Evolutionary conservation across 306 rosid genomes (phyloP).

Genomic region (Alnus glutinosa): DNA sequence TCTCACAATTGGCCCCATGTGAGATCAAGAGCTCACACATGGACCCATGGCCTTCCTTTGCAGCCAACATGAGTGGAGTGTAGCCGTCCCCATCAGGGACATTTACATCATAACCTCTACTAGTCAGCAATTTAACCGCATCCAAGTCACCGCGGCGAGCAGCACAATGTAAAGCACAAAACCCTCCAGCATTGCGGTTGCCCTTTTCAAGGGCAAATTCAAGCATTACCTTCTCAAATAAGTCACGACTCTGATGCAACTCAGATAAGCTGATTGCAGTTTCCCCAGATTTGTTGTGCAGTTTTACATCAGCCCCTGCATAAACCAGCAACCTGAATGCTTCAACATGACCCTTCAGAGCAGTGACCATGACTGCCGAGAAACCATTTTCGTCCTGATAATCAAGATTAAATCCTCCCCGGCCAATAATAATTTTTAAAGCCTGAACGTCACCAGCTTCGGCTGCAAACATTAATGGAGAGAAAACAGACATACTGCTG

Average conservation of each 20-base stretch:
- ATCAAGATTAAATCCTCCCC: constrained; percentile 62
- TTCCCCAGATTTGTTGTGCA: constrained; percentile 68
- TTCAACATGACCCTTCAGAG: constrained; percentile 70
- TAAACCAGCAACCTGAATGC: constrained; percentile 75
- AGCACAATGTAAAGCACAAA: constrained; percentile 86
- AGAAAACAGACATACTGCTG: constrained; percentile 54
- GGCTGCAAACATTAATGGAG: constrained; percentile 64
- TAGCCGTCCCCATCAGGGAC: constrained; percentile 72
- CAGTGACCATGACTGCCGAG: constrained; percentile 77
- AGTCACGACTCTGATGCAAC: constrained; percentile 53
- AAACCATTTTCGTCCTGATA: constrained; percentile 74
- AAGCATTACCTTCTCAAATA: constrained; percentile 86
- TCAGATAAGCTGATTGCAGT: constrained; percentile 67
- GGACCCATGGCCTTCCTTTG: constrained; percentile 77
- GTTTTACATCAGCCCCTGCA: constrained; percentile 86
- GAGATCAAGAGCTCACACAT: constrained; percentile 68
- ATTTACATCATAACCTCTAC: constrained; percentile 80
- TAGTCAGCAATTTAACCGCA: constrained; percentile 67
- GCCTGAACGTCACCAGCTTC: constrained; percentile 73
- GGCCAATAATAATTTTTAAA: constrained; percentile 54
- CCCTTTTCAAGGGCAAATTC: constrained; percentile 88
- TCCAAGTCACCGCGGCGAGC: constrained; percentile 83
- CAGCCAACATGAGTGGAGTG: constrained; percentile 93
- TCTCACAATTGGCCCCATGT: constrained; percentile 55
- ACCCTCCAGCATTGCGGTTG: constrained; percentile 59